phyloP scores from a whole-genome alignment of 352 stramenopile species.

The Globisporangium abappressorium region DNA sequence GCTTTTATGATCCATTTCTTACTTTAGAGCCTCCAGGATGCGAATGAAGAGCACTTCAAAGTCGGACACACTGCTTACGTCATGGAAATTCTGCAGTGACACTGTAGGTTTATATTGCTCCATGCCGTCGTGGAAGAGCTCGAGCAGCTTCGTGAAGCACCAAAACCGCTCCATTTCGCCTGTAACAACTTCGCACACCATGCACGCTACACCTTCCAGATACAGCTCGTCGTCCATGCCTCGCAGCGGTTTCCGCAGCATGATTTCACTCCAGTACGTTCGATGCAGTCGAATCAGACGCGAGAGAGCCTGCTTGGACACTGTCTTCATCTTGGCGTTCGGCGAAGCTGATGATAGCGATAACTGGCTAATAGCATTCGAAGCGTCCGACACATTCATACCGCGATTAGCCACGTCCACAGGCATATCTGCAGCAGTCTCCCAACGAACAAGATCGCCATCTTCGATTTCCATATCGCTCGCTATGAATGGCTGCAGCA shows the following conservation, averaged over 20 bases:
- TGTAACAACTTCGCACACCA: conserved; percentile 40
- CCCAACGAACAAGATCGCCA: not conserved
- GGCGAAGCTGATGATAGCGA: not conserved
- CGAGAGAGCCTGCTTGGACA: conserved; percentile 5
- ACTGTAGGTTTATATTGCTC: conserved; percentile 43
- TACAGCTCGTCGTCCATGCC: conserved; percentile 43
- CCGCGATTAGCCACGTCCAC: not conserved
- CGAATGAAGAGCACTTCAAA: conserved; percentile 69
- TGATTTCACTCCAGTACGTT: conserved; percentile 42
- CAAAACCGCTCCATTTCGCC: conserved; percentile 61
- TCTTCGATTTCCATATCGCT: not conserved
- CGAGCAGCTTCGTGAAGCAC: conserved; percentile 59
- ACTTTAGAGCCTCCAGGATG: conserved; percentile 44
- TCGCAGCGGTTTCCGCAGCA: conserved; percentile 22
- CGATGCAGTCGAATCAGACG: conserved; percentile 39
- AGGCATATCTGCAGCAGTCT: not conserved
- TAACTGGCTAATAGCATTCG: conserved; percentile 3
- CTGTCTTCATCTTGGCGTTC: not conserved
- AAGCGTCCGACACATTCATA: not conserved
- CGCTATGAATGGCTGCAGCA: conserved; percentile 29
- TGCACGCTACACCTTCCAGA: conserved; percentile 30
- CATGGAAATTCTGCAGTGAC: conserved; percentile 31
- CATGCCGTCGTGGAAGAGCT: conserved; percentile 53
- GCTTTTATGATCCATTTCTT: conserved; percentile 19
- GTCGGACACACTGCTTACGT: conserved; percentile 35